Evolutionary conservation across 106 monocot genomes (phyloP).

Genomic region (Xerophyta viscosa): DNA sequence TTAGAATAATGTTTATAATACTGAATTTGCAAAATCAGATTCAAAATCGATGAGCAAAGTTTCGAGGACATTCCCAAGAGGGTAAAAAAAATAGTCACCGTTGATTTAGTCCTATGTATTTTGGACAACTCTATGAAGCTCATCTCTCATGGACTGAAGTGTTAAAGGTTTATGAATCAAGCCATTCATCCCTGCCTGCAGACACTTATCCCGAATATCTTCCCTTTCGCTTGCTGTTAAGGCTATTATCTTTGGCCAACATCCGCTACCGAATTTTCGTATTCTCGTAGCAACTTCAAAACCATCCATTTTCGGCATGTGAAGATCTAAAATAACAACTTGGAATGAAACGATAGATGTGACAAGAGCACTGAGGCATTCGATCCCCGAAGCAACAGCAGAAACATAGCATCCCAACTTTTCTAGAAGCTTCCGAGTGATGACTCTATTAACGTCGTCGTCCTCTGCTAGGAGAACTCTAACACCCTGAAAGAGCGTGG

Average conservation of each 20-base stretch:
- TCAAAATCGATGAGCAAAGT: neutral
- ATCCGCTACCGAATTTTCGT: constrained; percentile 18
- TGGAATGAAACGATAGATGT: constrained; percentile 11
- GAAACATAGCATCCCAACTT: constrained; percentile 34
- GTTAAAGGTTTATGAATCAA: constrained; percentile 29
- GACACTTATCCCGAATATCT: constrained; percentile 27
- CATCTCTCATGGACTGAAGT: constrained; percentile 8
- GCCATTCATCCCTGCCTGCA: constrained; percentile 30
- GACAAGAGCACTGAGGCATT: constrained; percentile 28
- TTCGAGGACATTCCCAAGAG: neutral
- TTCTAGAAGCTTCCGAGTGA: constrained; percentile 29
- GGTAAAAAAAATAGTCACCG: neutral
- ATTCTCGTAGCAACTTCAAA: constrained; percentile 25
- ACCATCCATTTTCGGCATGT: constrained; percentile 23
- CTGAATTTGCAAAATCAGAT: neutral
- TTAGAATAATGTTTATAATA: too few relatives aligned
- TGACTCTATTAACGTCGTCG: constrained; percentile 23
- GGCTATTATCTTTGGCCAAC: constrained; percentile 26
- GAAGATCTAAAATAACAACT: constrained; percentile 25
- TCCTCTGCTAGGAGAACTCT: constrained; percentile 25
- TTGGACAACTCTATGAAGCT: constrained; percentile 6
- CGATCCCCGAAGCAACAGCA: constrained; percentile 19
- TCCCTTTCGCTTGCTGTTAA: constrained; percentile 23
- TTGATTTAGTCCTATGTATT: neutral
- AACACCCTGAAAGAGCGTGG: constrained; percentile 23